phyloP scores from a whole-genome alignment of 768 basidiomycete species.

The Crepidotus variabilis region DNA sequence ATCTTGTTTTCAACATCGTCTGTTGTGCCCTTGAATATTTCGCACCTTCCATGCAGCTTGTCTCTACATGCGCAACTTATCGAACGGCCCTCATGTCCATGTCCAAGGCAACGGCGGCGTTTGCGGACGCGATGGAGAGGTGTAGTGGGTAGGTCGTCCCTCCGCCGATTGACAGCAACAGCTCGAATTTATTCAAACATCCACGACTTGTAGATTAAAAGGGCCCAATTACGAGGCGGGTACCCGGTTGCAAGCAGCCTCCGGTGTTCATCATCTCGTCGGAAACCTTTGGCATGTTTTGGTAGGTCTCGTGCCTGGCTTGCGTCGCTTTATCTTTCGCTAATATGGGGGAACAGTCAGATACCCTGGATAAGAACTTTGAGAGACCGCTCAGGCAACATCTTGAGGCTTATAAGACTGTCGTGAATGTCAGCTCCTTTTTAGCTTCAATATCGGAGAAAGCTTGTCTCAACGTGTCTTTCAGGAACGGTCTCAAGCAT shows the following conservation, averaged over 20 bases:
- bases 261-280: constrained; percentile 88
- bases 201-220: constrained; percentile 49
- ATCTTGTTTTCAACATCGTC: background rate
- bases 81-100: constrained; percentile 76
- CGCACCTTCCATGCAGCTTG: constrained; percentile 47
- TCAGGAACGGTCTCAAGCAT: constrained; percentile 80
- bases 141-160: constrained; percentile 66
- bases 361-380: constrained; percentile 81
- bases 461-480: constrained; percentile 5
- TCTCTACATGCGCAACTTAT: constrained; percentile 74
- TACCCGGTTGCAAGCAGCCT: constrained; percentile 78
- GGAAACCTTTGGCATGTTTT: constrained; percentile 92
- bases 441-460: background rate
- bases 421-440: constrained; percentile 52
- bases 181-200: background rate
- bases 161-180: background rate
- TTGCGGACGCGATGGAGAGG: constrained; percentile 83
- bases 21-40: background rate
- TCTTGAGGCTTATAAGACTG: constrained; percentile 71
- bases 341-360: constrained; percentile 48
- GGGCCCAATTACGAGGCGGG: constrained; percentile 79
- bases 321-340: constrained; percentile 3
- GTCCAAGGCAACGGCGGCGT: constrained; percentile 78
- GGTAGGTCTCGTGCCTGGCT: constrained; percentile 38
- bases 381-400: constrained; percentile 88